A percentile compares a stretch with the other conserved stretches of the same genome.
Conservation (phyloP, 176 grass and related monocot species). For the Poa annua region DNA sequence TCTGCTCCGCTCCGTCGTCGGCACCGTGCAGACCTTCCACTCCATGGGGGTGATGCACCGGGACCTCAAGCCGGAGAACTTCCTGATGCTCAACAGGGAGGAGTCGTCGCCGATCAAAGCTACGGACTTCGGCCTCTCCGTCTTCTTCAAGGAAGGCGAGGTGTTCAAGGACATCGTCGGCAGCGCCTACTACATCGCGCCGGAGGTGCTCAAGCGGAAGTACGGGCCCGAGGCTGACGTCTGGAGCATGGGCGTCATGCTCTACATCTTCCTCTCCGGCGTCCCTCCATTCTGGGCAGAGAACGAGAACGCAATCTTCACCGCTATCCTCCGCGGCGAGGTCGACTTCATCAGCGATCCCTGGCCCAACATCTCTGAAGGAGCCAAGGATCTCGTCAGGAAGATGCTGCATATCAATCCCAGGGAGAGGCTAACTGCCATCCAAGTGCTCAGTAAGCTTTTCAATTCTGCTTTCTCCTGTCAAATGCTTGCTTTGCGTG, state of each 20-base stretch:
- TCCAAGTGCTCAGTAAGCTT: constrained; percentile 78
- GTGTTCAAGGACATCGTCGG: constrained; percentile 75
- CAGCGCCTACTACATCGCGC: constrained; percentile 85
- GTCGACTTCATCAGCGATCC: constrained; percentile 67
- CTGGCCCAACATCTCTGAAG: constrained; percentile 65
- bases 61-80: constrained; percentile 92
- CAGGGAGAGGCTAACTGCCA: constrained; percentile 67
- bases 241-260: constrained; percentile 86
- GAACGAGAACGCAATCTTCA: constrained; percentile 75
- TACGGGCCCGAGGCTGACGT: constrained; percentile 78
- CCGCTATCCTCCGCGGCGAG: constrained; percentile 65
- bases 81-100: constrained; percentile 58
- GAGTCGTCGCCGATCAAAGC: constrained; percentile 74
- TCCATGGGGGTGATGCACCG: constrained; percentile 86
- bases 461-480: not conserved
- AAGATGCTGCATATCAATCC: constrained; percentile 80
- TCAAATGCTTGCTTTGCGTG: not conserved
- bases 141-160: constrained; percentile 80
- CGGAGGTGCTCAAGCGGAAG: constrained; percentile 75
- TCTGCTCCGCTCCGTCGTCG: constrained; percentile 59
- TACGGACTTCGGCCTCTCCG: constrained; percentile 85
- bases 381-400: constrained; percentile 70
- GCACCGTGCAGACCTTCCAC: constrained; percentile 69
- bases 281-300: constrained; percentile 88
- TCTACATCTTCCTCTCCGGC: constrained; percentile 87